These are phyloP conservation scores for Stentor roeselii DNA, from an alignment of 73 alveolate species.

Conservation along the genomic window DNA sequence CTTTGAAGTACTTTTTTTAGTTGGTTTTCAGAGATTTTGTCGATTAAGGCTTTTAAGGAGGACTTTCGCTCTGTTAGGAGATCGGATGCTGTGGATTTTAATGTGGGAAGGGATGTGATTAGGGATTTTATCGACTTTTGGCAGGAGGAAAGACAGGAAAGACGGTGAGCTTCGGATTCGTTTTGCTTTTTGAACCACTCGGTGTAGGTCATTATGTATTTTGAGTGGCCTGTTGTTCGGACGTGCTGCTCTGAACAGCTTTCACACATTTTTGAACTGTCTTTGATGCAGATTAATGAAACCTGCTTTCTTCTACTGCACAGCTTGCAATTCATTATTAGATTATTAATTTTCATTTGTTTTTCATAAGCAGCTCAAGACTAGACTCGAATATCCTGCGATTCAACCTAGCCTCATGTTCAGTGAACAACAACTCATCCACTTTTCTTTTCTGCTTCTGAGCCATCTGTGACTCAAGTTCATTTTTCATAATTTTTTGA, in stretches of 20 bases:
- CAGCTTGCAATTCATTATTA: neutral
- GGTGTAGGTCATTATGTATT: neutral
- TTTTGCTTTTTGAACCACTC: neutral
- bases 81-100: neutral
- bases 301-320: neutral
- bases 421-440: neutral
- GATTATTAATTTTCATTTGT: no score
- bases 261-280: neutral
- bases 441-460: neutral
- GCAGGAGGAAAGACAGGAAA: neutral
- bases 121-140: neutral
- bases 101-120: neutral
- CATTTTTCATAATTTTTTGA: neutral
- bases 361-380: neutral
- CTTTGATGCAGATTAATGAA: neutral
- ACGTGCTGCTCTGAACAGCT: neutral
- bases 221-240: neutral
- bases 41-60: neutral
- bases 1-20: neutral
- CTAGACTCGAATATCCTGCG: neutral
- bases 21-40: neutral
- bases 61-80: neutral
- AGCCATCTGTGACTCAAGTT: neutral
- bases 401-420: neutral
- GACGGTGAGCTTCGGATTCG: neutral